Percentiles rank a stretch among this genome's conserved stretches.
These are phyloP conservation scores for Kwoniella sp. DNA, from an alignment of 768 basidiomycete species.

Conservation along the genomic window DNA sequence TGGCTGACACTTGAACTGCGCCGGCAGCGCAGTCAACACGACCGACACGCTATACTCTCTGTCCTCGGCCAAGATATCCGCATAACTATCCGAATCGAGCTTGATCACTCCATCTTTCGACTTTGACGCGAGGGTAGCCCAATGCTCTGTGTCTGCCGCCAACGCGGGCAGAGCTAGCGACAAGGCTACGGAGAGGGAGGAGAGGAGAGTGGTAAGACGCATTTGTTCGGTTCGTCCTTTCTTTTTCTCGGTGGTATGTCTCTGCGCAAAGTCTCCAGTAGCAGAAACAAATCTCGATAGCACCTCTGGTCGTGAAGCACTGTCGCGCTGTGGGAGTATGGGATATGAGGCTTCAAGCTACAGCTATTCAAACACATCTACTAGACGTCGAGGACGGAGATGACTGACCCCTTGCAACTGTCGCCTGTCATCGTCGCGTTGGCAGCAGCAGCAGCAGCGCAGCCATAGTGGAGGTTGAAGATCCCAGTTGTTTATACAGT, in stretches of 20 bases:
- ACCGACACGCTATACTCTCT: slow-evolving; percentile 87
- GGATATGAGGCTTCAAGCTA: too few species aligned
- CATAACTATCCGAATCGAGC: slow-evolving; percentile 74
- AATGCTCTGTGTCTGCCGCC: slow-evolving; percentile 60
- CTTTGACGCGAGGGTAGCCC: slow-evolving; percentile 68
- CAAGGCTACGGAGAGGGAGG: slow-evolving; percentile 15
- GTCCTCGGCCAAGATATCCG: slow-evolving; percentile 69
- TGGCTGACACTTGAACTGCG: slow-evolving; percentile 79
- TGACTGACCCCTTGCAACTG: too few species aligned
- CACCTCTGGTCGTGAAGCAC: too few species aligned
- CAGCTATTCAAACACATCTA: too few species aligned
- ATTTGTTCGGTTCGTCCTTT: slow-evolving; percentile 4
- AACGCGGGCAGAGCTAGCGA: slow-evolving; percentile 22
- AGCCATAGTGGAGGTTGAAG: too few species aligned
- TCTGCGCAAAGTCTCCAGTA: background rate
- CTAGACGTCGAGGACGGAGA: too few species aligned
- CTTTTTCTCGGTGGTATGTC: background rate
- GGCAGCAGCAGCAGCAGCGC: too few species aligned
- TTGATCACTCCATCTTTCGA: slow-evolving; percentile 75
- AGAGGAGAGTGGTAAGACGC: slow-evolving; percentile 16
- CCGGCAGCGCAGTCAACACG: slow-evolving; percentile 83
- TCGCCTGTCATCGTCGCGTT: too few species aligned
- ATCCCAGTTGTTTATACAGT: too few species aligned
- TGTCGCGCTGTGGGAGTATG: too few species aligned
- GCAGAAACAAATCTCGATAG: too few species aligned